Conservation (phyloP, 2,329 filamentous ascomycete genomes). For the Arthrobotrys sphaeroides region DNA sequence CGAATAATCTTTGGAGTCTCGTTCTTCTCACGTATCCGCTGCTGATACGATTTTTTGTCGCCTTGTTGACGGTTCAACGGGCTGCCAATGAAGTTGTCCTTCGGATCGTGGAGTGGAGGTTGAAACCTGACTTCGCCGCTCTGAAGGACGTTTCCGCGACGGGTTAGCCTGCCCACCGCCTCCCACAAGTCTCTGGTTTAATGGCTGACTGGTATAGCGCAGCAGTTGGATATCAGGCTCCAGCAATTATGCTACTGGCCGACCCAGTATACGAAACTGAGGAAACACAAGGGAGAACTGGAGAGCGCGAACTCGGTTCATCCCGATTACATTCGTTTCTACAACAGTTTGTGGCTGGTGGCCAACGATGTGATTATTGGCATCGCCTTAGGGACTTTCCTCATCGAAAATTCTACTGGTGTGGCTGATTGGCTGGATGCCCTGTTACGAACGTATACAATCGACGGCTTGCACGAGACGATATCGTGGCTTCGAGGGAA, state of each 20-base stretch:
- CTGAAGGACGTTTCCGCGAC: slow-evolving; percentile 96
- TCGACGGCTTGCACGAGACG: slow-evolving; percentile 85
- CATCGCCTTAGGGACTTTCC: slow-evolving; percentile 93
- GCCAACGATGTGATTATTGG: slow-evolving; percentile 99
- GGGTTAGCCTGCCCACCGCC: slow-evolving; percentile 52
- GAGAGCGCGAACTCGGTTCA: slow-evolving; percentile 94
- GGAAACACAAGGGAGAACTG: slow-evolving; percentile 91
- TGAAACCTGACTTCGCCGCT: slow-evolving; percentile 79
- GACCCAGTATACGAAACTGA: slow-evolving; percentile 90
- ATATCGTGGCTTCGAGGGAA: slow-evolving; percentile 96
- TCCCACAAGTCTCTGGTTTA: slow-evolving; percentile 9
- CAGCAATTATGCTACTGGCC: slow-evolving; percentile 99
- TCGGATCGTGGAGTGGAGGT: slow-evolving; percentile 82
- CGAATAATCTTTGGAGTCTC: slow-evolving; percentile 55
- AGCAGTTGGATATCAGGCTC: slow-evolving; percentile 94
- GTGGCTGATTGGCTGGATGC: slow-evolving; percentile 74
- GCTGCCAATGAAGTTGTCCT: slow-evolving; percentile 82
- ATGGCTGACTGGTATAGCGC: slow-evolving; percentile 66
- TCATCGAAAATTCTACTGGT: slow-evolving; percentile 90
- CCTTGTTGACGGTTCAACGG: slow-evolving; percentile 80
- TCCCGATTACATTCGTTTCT: slow-evolving; percentile 98
- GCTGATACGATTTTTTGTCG: slow-evolving; percentile 69
- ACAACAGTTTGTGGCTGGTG: slow-evolving; percentile 98
- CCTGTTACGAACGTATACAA: slow-evolving; percentile 81
- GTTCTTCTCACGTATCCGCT: slow-evolving; percentile 56